These are phyloP conservation scores for Myxozyma vanderwaltii DNA, from an alignment of 805 yeast species.

Conservation along the genomic window DNA sequence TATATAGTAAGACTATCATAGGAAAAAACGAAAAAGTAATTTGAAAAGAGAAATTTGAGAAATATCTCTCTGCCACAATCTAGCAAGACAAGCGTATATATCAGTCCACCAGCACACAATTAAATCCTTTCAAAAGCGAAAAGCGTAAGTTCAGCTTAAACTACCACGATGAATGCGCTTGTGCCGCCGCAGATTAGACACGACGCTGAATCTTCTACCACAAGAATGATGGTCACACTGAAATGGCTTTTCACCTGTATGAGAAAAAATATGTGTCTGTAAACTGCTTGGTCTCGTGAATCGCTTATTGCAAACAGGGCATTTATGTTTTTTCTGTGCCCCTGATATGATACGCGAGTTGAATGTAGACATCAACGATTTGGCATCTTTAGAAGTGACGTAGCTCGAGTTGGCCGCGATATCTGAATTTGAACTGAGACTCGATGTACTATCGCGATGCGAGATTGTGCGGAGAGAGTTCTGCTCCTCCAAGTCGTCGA, in stretches of 20 bases:
- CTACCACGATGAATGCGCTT: constrained; percentile 56
- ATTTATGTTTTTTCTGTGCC: constrained; percentile 40
- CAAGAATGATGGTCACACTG: constrained; percentile 65
- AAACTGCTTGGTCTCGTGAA: constrained; percentile 83
- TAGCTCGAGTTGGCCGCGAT: not conserved
- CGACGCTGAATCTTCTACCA: constrained; percentile 69
- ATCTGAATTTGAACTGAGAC: not conserved
- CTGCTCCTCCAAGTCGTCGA: not conserved
- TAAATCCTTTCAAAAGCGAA: not conserved
- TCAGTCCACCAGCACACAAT: not conserved
- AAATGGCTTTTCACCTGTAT: constrained; percentile 76
- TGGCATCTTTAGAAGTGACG: constrained; percentile 7
- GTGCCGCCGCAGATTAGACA: constrained; percentile 80
- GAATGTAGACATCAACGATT: constrained; percentile 32
- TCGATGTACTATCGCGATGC: not conserved
- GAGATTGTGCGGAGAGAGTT: not conserved
- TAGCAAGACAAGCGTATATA: not conserved
- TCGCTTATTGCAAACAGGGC: constrained; percentile 64
- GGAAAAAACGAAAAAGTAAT: too few species aligned
- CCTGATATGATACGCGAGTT: constrained; percentile 25
- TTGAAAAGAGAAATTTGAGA: too few species aligned
- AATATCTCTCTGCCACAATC: too few species aligned
- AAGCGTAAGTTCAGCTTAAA: not conserved
- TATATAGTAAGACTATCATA: too few species aligned
- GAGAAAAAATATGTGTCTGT: constrained; percentile 77